A percentile compares a stretch with the other conserved stretches of the same genome.
phyloP scores from a whole-genome alignment of 495 filamentous ascomycete genomes.

The Talaromyces borbonicus region DNA sequence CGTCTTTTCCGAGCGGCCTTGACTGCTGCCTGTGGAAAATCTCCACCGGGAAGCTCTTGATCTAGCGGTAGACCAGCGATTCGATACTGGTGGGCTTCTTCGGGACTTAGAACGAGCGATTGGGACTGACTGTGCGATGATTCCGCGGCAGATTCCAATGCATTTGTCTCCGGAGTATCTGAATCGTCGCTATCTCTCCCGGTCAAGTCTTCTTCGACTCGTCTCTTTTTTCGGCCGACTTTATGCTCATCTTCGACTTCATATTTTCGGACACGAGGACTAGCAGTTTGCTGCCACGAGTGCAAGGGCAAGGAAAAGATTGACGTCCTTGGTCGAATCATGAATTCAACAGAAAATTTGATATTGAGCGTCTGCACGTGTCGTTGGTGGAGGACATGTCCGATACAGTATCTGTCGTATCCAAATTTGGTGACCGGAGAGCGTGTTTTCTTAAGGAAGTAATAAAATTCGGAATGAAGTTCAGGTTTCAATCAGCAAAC shows the following conservation, averaged over 20 bases:
- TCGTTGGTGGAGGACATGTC: neutral
- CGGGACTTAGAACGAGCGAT: conserved; percentile 31
- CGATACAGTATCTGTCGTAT: neutral
- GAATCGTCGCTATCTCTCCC: conserved; percentile 16
- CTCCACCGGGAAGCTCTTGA: conserved; percentile 30
- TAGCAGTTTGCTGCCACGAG: conserved; percentile 27
- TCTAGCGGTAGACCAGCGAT: conserved; percentile 36
- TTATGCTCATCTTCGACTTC: conserved; percentile 14
- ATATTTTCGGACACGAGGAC: conserved; percentile 26
- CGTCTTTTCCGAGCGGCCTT: conserved; percentile 4
- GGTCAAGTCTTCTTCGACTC: conserved; percentile 17
- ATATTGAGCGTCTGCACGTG: neutral
- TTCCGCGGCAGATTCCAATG: conserved; percentile 23
- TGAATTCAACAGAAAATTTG: neutral
- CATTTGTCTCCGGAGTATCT: conserved; percentile 21
- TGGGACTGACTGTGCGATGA: conserved; percentile 11
- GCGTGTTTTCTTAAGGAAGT: no score
- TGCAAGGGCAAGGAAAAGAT: conserved; percentile 33
- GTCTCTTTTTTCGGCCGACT: conserved; percentile 26
- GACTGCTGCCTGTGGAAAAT: conserved; percentile 33
- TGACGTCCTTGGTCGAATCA: conserved; percentile 11
- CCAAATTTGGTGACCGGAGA: neutral
- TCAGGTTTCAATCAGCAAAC: no score
- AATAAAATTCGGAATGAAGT: no score
- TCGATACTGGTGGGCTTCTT: conserved; percentile 38